Conservation (phyloP, 2,329 filamentous ascomycete genomes). For the Aspergillus sp. region DNA sequence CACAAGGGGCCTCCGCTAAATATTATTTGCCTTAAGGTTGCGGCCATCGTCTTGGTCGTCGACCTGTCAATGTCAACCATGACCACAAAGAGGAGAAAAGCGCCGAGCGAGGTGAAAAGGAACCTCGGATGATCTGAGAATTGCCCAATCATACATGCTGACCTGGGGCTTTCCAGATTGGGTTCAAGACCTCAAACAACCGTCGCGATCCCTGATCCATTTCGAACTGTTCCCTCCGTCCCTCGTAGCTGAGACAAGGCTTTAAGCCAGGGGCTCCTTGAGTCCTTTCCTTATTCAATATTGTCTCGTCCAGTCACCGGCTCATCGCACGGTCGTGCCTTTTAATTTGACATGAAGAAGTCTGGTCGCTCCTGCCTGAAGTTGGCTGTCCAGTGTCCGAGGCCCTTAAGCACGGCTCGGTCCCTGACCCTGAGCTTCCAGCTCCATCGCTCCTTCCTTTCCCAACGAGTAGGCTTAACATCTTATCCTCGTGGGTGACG, state of each 20-base stretch:
- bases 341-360: not conserved
- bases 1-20: not conserved
- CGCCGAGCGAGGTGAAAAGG: not conserved
- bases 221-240: not conserved
- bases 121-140: not conserved
- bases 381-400: not conserved
- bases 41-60: not conserved
- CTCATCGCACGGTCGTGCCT: not conserved
- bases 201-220: not conserved
- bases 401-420: no score
- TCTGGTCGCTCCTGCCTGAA: not conserved
- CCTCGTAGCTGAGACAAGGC: not conserved
- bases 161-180: not conserved
- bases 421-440: no score
- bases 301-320: not conserved
- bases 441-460: not conserved
- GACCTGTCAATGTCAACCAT: not conserved
- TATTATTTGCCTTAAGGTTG: not conserved
- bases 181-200: not conserved
- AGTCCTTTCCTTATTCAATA: not conserved
- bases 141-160: conserved; percentile 1
- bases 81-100: not conserved
- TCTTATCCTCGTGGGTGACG: no score
- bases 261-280: not conserved
- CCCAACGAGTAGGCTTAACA: not conserved